Percentiles rank a stretch among this genome's conserved stretches.
Evolutionary conservation across 345 rosid species (phyloP).

Genomic region (Salix koriyanagi): DNA sequence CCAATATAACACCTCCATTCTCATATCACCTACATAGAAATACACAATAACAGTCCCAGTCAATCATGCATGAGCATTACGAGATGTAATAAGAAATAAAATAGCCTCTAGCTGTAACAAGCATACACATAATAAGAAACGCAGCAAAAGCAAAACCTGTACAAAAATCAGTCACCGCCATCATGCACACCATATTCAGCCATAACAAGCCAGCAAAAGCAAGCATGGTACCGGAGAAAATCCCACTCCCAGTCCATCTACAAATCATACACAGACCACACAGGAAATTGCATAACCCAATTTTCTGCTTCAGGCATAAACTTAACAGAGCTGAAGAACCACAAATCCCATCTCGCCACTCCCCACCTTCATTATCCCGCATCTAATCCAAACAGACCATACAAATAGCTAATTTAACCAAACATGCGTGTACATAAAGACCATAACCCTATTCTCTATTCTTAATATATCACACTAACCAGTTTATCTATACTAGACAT

Average conservation of each 20-base stretch:
- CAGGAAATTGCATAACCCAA: too few relatives aligned
- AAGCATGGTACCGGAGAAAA: too few relatives aligned
- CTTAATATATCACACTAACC: not conserved
- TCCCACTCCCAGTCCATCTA: too few relatives aligned
- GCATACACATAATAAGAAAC: not conserved
- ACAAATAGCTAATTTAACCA: not conserved
- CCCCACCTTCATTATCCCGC: not conserved
- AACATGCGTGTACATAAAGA: not conserved
- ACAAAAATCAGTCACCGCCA: too few relatives aligned
- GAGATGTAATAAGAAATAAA: not conserved
- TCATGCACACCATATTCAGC: too few relatives aligned
- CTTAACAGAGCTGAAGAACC: not conserved
- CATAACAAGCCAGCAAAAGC: too few relatives aligned
- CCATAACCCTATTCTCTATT: not conserved
- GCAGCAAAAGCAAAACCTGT: not conserved
- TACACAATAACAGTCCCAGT: not conserved
- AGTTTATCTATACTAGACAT: not conserved
- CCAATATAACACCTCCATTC: not conserved
- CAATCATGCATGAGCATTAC: not conserved
- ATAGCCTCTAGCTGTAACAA: not conserved
- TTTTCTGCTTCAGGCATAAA: too few relatives aligned
- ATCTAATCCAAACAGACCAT: not conserved
- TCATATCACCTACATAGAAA: not conserved
- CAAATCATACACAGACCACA: too few relatives aligned
- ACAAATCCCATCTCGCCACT: not conserved